Base-by-base conservation (phyloP, 805 yeast genomes). In the Wickerhamiella spandovensis region DNA sequence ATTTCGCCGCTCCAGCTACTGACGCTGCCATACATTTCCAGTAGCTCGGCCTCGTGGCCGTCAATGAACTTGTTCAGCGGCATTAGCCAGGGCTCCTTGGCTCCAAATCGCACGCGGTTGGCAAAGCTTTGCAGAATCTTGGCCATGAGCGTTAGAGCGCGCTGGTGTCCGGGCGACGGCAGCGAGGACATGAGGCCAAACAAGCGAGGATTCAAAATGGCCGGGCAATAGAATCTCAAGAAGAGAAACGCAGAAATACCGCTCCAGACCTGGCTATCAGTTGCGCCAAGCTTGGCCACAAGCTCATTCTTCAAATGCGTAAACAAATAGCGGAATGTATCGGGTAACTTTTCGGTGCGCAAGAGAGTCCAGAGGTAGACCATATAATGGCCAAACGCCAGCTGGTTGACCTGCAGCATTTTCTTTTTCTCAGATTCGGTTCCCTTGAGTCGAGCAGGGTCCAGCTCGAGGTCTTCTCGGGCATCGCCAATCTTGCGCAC, bases 161-260 rank as follows among this genome's bases (percentile, higher is more conserved):
- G 72, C 55, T 87, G 89, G 1, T 80, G 72, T 10, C 72, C 72
- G 1, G 88, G 86, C 8, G 79, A 73, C 52, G 87, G 86, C 57
- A 84, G 90, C 37, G 76, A 72, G 48, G 76, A 73, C 0, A 86
- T 77, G 47, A 92, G 69, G 53, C 81, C 79, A 63, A 87, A 88
- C 46, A 89, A 65, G 59, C 86, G 87, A 0, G 98, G 98, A 59
- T 87, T 89, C 61, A 92, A 67, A 25, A 90, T 76, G 0, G 95
- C 95, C 0, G 98, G 97, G 59, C 96, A 88, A 55, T 88, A 76
- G 64, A 82, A 85, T 53, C 96, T 70, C 53, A 90, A 67, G 62
- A 90, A 92, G 12, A 90, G 68, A 59, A 92, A 84, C 0, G 95
- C 88, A 20, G 92, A 76, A 30, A 89, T 67, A 47, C 95, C 84